Evolutionary conservation across 768 basidiomycete species (phyloP).

Genomic region (Cystobasidium onofrii): DNA sequence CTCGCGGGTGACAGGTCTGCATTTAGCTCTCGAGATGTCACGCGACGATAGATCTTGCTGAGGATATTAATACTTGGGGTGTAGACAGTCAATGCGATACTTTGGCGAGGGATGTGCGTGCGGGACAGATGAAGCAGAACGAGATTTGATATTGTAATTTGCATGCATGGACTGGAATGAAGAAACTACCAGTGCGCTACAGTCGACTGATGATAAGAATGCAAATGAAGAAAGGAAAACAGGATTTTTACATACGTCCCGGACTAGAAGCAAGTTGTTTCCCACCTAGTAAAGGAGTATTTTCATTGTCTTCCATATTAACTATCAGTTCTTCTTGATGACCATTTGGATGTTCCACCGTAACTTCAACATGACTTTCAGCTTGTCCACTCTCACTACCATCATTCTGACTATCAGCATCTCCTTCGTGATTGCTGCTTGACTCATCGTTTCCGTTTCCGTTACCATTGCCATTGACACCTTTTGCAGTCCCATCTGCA

Average conservation of each 20-base stretch:
- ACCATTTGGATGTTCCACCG: background rate
- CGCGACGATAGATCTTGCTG: no score
- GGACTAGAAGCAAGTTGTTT: conserved; percentile 17
- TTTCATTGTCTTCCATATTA: conserved; percentile 1
- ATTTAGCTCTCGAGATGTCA: no score
- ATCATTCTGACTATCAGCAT: background rate
- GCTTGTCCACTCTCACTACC: background rate
- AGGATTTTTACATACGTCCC: background rate
- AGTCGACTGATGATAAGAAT: no score
- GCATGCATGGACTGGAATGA: no score
- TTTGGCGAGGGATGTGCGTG: no score
- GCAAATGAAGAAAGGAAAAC: no score
- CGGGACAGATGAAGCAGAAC: no score
- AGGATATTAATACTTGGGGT: no score
- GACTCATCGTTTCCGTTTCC: background rate
- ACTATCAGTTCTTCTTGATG: background rate
- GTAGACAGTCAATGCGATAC: no score
- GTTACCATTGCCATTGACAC: background rate
- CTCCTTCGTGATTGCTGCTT: background rate
- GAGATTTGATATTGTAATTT: no score
- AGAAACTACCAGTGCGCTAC: no score
- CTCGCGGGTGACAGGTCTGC: no score
- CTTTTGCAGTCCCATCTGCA: background rate
- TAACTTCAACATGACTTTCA: background rate
- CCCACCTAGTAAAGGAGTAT: conserved; percentile 22